Base-by-base conservation (phyloP, 768 basidiomycete species). In the Phaeotremella skinneri region DNA sequence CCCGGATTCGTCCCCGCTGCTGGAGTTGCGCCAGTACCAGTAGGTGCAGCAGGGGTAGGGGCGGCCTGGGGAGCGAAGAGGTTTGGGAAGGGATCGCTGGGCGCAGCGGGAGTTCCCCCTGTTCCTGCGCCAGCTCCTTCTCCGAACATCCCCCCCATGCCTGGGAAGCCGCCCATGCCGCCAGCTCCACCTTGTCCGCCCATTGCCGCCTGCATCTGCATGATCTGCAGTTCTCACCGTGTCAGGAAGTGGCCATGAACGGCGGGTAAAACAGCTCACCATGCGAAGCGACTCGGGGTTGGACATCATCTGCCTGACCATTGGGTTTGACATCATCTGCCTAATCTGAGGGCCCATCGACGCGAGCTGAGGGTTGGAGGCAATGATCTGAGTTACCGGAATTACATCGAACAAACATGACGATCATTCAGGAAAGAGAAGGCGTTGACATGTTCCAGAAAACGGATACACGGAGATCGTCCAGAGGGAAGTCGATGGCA, bases 261-360 rank as follows among this genome's bases (percentile, higher is more conserved):
- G 37, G 31, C 20, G 29, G 16, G 20, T 23, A n/a, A n/a, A n/a
- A n/a, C n/a, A 26, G 39, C 69, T 58, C 43, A 70, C 72, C 59
- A 63, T 64, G 51, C 72, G 47, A 11, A 73, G 49, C 25, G 69
- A 63, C 27, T 71, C 72, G 1, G 74, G 74, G 49, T 75, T 70
- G 6, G 66, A 67, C 29, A 89, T 75, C 79, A 90, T 80, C 49
- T 86, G 79, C 84, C 87, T 86, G 83, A 89, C 85, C 31, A 79
- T 73, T 0, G 85, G 82, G 56, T 86, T 84, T 1, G 87, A 72
- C 31, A 89, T 88, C 47, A 89, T 81, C 59, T 87, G 80, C 21
- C 91, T 82, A 17, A 90, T 83, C 69, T 90, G 88, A 0, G 91
- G 90, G 1, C 82, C 88, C 85, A 92, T 87, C 0, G 70, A 79